Percentiles rank a stretch among this genome's conserved stretches.
These are phyloP conservation scores for Anisogramma anomala DNA, from an alignment of 2,329 filamentous ascomycete genomes.

Conservation along the genomic window DNA sequence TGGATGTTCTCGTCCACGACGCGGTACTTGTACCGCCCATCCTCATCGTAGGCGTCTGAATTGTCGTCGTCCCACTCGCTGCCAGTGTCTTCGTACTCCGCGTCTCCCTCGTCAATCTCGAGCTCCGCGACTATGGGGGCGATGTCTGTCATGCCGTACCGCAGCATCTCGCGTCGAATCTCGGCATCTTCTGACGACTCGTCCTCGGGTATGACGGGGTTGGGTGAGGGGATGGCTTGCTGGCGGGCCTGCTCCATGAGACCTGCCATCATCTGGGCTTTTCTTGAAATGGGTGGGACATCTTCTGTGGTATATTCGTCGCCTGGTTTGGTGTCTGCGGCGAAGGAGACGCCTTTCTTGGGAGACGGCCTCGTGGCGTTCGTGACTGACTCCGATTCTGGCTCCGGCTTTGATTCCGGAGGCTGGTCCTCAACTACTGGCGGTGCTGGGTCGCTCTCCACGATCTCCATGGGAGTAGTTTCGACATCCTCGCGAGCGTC, in stretches of 20 bases:
- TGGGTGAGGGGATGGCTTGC: slow-evolving; percentile 36
- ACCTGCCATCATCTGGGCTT: slow-evolving; percentile 39
- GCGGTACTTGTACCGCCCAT: slow-evolving; percentile 58
- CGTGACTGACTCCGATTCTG: slow-evolving; percentile 2
- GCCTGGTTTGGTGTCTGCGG: slow-evolving; percentile 44
- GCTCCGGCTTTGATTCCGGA: not conserved
- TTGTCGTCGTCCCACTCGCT: slow-evolving; percentile 26
- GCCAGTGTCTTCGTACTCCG: slow-evolving; percentile 5
- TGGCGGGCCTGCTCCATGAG: slow-evolving; percentile 47
- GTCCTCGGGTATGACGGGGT: slow-evolving; percentile 52
- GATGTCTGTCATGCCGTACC: slow-evolving; percentile 80
- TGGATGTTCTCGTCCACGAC: slow-evolving; percentile 65
- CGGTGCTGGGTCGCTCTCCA: not conserved
- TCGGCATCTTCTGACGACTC: slow-evolving; percentile 73
- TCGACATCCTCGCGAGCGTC: not conserved
- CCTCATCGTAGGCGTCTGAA: slow-evolving; percentile 61
- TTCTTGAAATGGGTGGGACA: slow-evolving; percentile 25
- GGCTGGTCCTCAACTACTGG: not conserved
- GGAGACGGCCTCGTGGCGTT: slow-evolving; percentile 9
- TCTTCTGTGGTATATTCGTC: slow-evolving; percentile 17
- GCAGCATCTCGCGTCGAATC: slow-evolving; percentile 76
- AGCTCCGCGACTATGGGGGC: slow-evolving; percentile 88
- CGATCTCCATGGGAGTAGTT: not conserved
- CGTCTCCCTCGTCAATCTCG: slow-evolving; percentile 54
- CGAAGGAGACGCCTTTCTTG: slow-evolving; percentile 53